These are phyloP conservation scores for Dysphania ambrosioides DNA, from an alignment of 148 eudicot species.

Conservation along the genomic window DNA sequence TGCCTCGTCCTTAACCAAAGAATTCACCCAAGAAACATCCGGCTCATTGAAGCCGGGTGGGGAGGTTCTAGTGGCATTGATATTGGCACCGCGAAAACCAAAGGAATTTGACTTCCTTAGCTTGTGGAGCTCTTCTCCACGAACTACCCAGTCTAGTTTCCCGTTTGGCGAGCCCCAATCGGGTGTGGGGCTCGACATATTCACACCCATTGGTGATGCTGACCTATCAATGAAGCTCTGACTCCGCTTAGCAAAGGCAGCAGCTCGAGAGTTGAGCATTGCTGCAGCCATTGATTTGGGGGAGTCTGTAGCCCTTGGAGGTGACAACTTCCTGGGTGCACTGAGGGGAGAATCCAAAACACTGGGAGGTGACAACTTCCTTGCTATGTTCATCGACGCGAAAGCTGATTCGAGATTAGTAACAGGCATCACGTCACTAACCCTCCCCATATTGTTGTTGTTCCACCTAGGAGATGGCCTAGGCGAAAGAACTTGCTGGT, in stretches of 20 bases:
- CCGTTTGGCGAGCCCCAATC: constrained; percentile 77
- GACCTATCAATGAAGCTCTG: constrained; percentile 74
- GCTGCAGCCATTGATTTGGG: constrained; percentile 56
- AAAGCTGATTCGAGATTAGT: constrained; percentile 24
- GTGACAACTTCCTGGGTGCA: constrained; percentile 27
- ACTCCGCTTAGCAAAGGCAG: constrained; percentile 65
- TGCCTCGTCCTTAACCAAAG: constrained; percentile 74
- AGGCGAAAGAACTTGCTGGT: constrained; percentile 27
- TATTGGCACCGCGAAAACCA: constrained; percentile 35
- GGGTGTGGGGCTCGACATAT: constrained; percentile 30
- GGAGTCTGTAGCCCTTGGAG: constrained; percentile 48
- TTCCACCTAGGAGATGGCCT: constrained; percentile 32
- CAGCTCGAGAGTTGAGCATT: constrained; percentile 65
- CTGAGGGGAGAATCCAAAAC: constrained; percentile 41
- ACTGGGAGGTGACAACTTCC: constrained; percentile 39
- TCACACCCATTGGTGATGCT: constrained; percentile 12
- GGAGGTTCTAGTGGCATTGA: constrained; percentile 1
- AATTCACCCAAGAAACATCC: constrained; percentile 87
- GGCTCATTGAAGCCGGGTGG: constrained; percentile 53
- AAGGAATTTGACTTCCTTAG: constrained; percentile 83
- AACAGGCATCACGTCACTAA: constrained; percentile 8
- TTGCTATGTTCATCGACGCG: constrained; percentile 12
- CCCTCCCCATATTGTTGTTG: constrained; percentile 11
- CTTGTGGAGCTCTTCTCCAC: constrained; percentile 60
- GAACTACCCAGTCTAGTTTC: constrained; percentile 70